phyloP scores from a whole-genome alignment of 345 rosid species.

The Eucalyptus curtisii region DNA sequence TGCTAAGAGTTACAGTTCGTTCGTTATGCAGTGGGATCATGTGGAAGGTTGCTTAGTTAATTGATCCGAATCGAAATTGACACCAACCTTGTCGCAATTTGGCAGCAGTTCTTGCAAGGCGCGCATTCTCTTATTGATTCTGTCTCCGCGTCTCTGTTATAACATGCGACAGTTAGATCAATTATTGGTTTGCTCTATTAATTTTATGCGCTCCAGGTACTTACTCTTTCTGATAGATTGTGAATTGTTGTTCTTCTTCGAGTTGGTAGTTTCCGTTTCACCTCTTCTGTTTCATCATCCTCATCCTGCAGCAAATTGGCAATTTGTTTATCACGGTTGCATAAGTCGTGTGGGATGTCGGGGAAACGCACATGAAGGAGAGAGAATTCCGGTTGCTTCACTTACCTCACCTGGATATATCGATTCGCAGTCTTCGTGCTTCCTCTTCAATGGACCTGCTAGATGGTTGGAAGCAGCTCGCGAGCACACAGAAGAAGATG shows the following conservation, averaged over 20 bases:
- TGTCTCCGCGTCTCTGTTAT: constrained; percentile 44
- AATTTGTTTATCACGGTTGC: neutral
- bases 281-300: constrained; percentile 5
- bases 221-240: constrained; percentile 33
- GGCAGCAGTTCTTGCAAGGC: constrained; percentile 58
- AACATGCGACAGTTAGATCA: neutral
- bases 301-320: constrained; percentile 5
- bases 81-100: constrained; percentile 47
- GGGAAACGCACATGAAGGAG: neutral
- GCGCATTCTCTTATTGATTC: constrained; percentile 61
- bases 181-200: neutral
- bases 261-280: constrained; percentile 1
- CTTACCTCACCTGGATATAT: constrained; percentile 24
- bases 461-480: constrained; percentile 25
- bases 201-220: neutral
- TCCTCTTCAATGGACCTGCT: constrained; percentile 1
- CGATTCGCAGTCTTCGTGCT: constrained; percentile 11
- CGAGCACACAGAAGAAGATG: constrained; percentile 25
- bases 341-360: neutral
- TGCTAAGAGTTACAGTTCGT: neutral
- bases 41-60: neutral
- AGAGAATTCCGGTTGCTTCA: neutral
- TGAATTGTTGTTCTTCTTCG: constrained; percentile 22
- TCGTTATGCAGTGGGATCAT: neutral
- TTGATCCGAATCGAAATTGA: neutral